Conservation (phyloP, 768 basidiomycete genomes). For the Scleroderma citrinum region DNA sequence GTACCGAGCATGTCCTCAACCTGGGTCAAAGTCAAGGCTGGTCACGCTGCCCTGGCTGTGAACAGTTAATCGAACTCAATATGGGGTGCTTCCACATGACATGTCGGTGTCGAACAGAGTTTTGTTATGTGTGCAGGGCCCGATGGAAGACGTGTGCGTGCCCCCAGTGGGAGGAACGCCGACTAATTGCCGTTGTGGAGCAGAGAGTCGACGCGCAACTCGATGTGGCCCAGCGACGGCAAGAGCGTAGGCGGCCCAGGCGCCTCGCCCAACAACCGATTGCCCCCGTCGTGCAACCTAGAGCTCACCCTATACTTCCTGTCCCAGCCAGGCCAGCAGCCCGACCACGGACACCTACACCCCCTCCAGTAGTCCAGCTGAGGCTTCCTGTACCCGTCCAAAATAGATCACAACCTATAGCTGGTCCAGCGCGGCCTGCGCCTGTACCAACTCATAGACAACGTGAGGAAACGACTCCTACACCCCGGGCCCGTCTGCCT, state of each 20-base stretch:
- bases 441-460: too few species aligned
- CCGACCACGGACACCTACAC: not conserved
- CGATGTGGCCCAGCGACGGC: too few species aligned
- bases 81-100: conserved; percentile 38
- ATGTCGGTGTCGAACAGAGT: conserved; percentile 33
- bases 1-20: conserved; percentile 21
- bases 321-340: not conserved
- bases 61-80: conserved; percentile 32
- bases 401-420: too few species aligned
- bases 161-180: conserved; percentile 58
- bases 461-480: too few species aligned
- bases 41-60: conserved; percentile 37
- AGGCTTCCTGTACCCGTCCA: not conserved
- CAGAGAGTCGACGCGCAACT: conserved; percentile 37
- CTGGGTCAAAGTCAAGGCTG: conserved; percentile 26
- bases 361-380: not conserved
- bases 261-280: not conserved
- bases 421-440: too few species aligned
- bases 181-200: conserved; percentile 35
- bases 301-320: too few species aligned
- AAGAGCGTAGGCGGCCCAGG: conserved; percentile 11
- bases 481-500: too few species aligned
- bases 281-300: not conserved
- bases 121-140: conserved; percentile 44
- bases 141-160: conserved; percentile 63